phyloP scores from a whole-genome alignment of 1,284 basidiomycete species.

The Tylopilus sp. region DNA sequence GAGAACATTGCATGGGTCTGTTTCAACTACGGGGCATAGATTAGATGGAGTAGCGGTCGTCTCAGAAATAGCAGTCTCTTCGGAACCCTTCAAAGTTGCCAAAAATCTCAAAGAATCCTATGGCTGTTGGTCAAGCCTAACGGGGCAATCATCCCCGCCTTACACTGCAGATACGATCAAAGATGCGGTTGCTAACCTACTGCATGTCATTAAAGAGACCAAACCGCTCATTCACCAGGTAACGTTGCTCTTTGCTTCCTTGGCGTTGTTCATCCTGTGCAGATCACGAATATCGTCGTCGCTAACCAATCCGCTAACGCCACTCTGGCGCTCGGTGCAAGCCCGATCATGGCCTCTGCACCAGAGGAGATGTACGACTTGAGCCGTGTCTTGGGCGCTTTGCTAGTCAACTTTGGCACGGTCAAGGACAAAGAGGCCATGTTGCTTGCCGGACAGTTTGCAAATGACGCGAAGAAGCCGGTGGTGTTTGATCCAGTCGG shows the following conservation, averaged over 20 bases:
- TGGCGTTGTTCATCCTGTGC: conserved; percentile 20
- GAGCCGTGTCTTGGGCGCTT: conserved; percentile 70
- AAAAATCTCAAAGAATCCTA: conserved; percentile 58
- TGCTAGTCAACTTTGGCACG: conserved; percentile 95
- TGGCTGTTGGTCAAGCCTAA: conserved; percentile 48
- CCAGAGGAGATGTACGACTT: conserved; percentile 89
- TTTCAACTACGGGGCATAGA: conserved; percentile 64
- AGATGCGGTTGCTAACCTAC: conserved; percentile 53
- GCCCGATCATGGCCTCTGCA: conserved; percentile 94
- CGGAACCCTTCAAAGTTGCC: conserved; percentile 71
- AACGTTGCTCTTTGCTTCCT: conserved; percentile 8
- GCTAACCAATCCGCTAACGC: conserved; percentile 93
- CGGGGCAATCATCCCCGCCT: conserved; percentile 36
- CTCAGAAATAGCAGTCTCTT: conserved; percentile 86
- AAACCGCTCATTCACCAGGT: conserved; percentile 89
- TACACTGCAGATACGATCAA: conserved; percentile 48
- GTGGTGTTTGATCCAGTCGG: conserved; percentile 96
- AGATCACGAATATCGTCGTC: conserved; percentile 95
- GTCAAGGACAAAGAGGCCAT: conserved; percentile 80
- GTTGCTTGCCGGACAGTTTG: conserved; percentile 79
- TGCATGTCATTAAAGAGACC: conserved; percentile 61
- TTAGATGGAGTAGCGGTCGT: conserved; percentile 93
- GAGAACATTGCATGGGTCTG: conserved; percentile 76
- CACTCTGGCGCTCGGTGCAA: conserved; percentile 89
- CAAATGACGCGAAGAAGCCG: conserved; percentile 82